Evolutionary conservation across 352 stramenopile genomes (phyloP), one percentile per base, ranked within the genome.

Genomic region (Phytophthora sansomeana): DNA sequence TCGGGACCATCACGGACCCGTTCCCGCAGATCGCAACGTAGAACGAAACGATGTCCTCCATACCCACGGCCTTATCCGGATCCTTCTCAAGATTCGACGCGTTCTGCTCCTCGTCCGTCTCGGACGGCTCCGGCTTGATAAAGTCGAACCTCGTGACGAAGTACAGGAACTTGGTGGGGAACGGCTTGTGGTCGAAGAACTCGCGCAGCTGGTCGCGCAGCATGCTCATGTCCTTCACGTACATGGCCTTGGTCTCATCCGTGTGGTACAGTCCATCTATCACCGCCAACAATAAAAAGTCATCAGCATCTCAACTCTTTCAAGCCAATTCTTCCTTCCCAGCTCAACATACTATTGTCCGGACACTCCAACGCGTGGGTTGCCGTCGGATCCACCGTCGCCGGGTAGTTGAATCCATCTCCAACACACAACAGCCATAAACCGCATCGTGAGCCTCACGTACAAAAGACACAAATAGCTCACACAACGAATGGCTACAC

Each of bases 1-100:
- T 93, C 21, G 87, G 87, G 41, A 93, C 87, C 81, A 95, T 95
- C 10, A 95, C 87, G 0, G 85, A 93, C 11, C 87, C 87, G 56
- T 95, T 95, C 62, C 84, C 84, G 51, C 87, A 95, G 58, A 95
- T 87, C 26, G 87, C 87, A n/a, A 93, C 85, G 50, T 95, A 95
- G 58, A 95, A 79, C 4, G 87, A 91, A 24, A 95, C 81, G 62
- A 87, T 69, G 58, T 90, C 78, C 58, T 92, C 72, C 19, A 95
- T 71, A 16, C 58, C 73, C 4, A 57, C 41, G 0, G 50, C 8
- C n/a, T 72, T 67, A 14, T 72, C 62, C 36, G 47, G 21, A 33
- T 52, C 50, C 7, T 71, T 59, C 10, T 49, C 36, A 0, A 42
- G 30, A 16, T 60, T 61, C 14, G 53, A 39, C n/a, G 59, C 69